Base-by-base conservation (phyloP, 1,284 basidiomycete species). In the Papiliotrema fonsecae region DNA sequence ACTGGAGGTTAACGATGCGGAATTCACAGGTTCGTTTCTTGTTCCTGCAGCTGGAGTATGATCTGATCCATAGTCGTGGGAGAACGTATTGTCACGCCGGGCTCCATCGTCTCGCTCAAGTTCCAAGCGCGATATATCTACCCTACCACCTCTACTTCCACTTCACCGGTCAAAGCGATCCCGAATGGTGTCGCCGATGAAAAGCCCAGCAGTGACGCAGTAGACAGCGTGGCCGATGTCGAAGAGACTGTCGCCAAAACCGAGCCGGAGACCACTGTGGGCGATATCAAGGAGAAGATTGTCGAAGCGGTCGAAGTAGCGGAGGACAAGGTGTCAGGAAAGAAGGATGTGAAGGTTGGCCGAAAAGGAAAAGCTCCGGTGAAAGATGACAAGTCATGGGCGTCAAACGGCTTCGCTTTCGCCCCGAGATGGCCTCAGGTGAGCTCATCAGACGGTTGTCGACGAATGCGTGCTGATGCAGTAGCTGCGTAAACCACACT, bases 391-490 rank as follows among this genome's bases (percentile, higher is more conserved):
- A 76, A 77, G 11, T 77, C 77, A 18, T 70, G 74, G 21, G 70
- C 75, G 32, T 64, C 69, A 2, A 73, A 76, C 32, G 82, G 82
- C n/a, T 83, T 78, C 51, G 91, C 86, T 4, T 90, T 97, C 66
- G 88, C 94, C 5, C 94, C 96, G 1, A 81, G 82, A 67, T 97
- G 91, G 87, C 88, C 90, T 47, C 80, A 80, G 56, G 89, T 92
- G 62, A 51, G 85, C 76, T 19, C 18, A 32, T 34, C 52, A 30
- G 10, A 24, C n/a, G 27, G 18, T 22, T 11, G 18, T 26, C n/a
- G n/a, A n/a, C n/a, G n/a, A 22, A 19, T 10, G 27, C n/a, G 27
- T 25, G 37, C 45, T 54, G 34, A 50, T 22, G 19, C n/a, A 53
- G n/a, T 49, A 90, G 84, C 78, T 84, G 55, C 87, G 88, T 43